phyloP scores from a whole-genome alignment of 805 yeast species.

The Limtongozyma cylindracea region DNA sequence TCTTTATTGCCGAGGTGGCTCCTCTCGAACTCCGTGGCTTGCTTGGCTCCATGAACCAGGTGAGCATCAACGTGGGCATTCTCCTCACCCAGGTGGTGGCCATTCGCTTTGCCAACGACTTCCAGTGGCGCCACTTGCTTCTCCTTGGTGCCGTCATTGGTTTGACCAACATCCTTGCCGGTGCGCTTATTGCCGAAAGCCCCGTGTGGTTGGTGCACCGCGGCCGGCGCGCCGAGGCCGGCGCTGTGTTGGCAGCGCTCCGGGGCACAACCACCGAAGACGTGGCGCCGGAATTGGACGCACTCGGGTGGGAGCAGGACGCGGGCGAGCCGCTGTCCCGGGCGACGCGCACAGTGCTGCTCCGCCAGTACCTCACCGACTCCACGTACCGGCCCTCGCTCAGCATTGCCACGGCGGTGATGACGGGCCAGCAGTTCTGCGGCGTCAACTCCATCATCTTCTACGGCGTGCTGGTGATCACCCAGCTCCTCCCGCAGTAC shows the following conservation, averaged over 20 bases:
- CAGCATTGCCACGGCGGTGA: slow-evolving; percentile 39
- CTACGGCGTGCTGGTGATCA: slow-evolving; percentile 72
- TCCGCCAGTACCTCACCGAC: slow-evolving; percentile 19
- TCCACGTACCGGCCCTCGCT: slow-evolving; percentile 30
- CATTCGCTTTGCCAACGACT: slow-evolving; percentile 32
- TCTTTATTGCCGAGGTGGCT: slow-evolving; percentile 58
- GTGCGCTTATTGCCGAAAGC: slow-evolving; percentile 37
- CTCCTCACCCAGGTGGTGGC: slow-evolving; percentile 59
- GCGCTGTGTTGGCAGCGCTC: slow-evolving; percentile 9
- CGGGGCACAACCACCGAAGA: slow-evolving; percentile 13
- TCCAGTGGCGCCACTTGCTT: slow-evolving; percentile 52
- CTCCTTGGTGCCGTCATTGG: slow-evolving; percentile 15
- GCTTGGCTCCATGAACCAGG: slow-evolving; percentile 79
- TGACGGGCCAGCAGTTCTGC: slow-evolving; percentile 73
- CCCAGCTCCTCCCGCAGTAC: slow-evolving; percentile 42
- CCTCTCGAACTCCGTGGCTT: slow-evolving; percentile 48
- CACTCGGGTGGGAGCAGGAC: neutral
- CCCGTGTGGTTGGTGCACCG: slow-evolving; percentile 57
- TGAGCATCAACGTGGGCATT: slow-evolving; percentile 68
- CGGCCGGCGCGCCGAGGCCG: slow-evolving; percentile 17
- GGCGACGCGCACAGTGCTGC: slow-evolving; percentile 4
- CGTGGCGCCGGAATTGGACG: slow-evolving; percentile 11
- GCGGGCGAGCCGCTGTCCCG: neutral
- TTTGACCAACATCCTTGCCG: too few relatives aligned
- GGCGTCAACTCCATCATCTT: slow-evolving; percentile 87